Conservation (phyloP, 352 stramenopile genomes). For the Phytophthora kernoviae region DNA sequence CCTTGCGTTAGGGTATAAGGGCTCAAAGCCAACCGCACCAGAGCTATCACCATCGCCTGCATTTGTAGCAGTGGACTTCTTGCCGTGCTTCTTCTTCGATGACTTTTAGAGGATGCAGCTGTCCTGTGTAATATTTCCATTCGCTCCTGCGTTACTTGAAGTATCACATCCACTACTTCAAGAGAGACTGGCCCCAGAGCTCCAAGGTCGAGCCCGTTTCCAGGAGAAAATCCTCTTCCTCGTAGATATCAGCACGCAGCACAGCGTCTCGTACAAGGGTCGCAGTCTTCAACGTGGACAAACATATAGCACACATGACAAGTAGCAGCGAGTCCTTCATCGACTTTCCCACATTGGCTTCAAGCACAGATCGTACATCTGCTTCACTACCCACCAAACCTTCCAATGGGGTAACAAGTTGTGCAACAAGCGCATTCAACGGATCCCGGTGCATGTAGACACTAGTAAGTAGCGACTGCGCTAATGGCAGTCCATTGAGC, state of each 20-base stretch:
- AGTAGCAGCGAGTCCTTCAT: conserved; percentile 65
- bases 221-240: conserved; percentile 94
- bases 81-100: conserved; percentile 69
- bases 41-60: conserved; percentile 7
- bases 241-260: conserved; percentile 94
- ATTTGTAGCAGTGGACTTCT: conserved; percentile 29
- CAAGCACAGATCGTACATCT: conserved; percentile 37
- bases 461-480: conserved; percentile 90
- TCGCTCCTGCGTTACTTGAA: conserved; percentile 52
- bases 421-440: conserved; percentile 69
- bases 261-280: conserved; percentile 84
- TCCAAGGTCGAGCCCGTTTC: conserved; percentile 66
- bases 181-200: conserved; percentile 44
- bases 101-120: conserved; percentile 50
- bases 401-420: conserved; percentile 41
- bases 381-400: conserved; percentile 23
- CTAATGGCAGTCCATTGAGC: conserved; percentile 83
- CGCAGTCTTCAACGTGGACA: conserved; percentile 77
- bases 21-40: conserved; percentile 30
- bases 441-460: conserved; percentile 87
- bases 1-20: conserved; percentile 54
- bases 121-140: conserved; percentile 52
- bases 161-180: conserved; percentile 44
- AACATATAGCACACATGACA: conserved; percentile 68
- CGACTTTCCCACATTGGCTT: conserved; percentile 35